Evolutionary conservation across 805 yeast species (phyloP), one percentile per base, ranked within the genome.

Genomic region (Kurtzmaniella fragi): DNA sequence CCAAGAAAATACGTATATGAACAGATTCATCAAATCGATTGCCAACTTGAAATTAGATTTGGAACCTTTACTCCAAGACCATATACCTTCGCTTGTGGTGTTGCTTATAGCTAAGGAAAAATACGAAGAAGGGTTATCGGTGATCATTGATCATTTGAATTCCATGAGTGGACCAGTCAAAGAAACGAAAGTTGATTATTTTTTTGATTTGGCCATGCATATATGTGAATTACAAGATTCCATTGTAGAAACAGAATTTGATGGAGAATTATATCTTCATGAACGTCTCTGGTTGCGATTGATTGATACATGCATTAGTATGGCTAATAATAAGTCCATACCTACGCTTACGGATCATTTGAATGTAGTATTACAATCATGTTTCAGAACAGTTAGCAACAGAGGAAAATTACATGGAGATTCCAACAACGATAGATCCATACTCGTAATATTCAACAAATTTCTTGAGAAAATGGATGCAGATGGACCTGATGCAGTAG

Each of bases 401-500:
- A 8, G 16, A 7, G 8, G 34, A 15, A 31, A 5, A 31, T 14
- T 31, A 11, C 12, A 13, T 38, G n/a, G 20, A 13, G 17, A 32
- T 27, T 13, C 9, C 37, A 4, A 42, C 27, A 35, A 47, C 31
- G 57, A 56, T 31, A 34, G 47, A 31, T 72, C 82, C 1, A 76
- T 85, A 43, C 59, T 78, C 38, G 61, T 64, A 13, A 78, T 83
- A 2, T 71, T 83, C 46, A 71, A 78, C 25, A 58, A 62, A 32
- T 78, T 83, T 41, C 58, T 85, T 28, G 72, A 70, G 31, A 57
- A 74, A 3, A 25, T 10, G 13, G 29, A 13, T 11, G 16, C 23
- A n/a, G 37, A 34, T 9, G 20, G 11, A 5, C 17, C 17, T 12
- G 16, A 7, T 8, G 61, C 69, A 14, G 53, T 71, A 20, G 73